phyloP scores from a whole-genome alignment of 345 rosid genomes.

The Psidium friedrichsthalianum region DNA sequence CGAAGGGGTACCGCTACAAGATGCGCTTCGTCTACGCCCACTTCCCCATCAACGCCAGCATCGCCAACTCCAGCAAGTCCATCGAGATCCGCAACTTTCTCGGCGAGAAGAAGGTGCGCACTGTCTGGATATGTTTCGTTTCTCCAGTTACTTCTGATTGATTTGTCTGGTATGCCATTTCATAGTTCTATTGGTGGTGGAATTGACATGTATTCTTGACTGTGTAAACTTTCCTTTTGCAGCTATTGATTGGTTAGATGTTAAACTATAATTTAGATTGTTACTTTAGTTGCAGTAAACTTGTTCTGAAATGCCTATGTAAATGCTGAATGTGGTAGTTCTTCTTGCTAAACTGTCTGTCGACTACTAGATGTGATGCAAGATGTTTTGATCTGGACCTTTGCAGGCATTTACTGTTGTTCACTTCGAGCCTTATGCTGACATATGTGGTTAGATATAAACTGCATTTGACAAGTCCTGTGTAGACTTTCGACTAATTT shows the following conservation, averaged over 20 bases:
- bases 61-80: slow-evolving; percentile 6
- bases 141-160: not conserved
- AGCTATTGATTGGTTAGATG: not conserved
- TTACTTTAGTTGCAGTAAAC: not conserved
- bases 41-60: slow-evolving; percentile 20
- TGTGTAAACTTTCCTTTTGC: not conserved
- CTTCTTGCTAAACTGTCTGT: not conserved
- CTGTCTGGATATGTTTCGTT: not conserved
- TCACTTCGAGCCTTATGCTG: not conserved
- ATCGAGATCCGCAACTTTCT: slow-evolving; percentile 24
- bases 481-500: not conserved
- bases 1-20: slow-evolving; percentile 36
- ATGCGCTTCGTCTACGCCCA: slow-evolving; percentile 35
- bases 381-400: not conserved
- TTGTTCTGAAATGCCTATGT: not conserved
- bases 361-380: not conserved
- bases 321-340: not conserved
- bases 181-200: not conserved
- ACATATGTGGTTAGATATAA: not conserved
- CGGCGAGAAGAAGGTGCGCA: slow-evolving; percentile 17
- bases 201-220: too few relatives aligned
- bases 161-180: not conserved
- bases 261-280: not conserved
- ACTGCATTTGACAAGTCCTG: not conserved
- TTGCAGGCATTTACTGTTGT: not conserved